Evolutionary conservation across 2,329 filamentous ascomycete species (phyloP).

Genomic region (Didymella arachidicola): DNA sequence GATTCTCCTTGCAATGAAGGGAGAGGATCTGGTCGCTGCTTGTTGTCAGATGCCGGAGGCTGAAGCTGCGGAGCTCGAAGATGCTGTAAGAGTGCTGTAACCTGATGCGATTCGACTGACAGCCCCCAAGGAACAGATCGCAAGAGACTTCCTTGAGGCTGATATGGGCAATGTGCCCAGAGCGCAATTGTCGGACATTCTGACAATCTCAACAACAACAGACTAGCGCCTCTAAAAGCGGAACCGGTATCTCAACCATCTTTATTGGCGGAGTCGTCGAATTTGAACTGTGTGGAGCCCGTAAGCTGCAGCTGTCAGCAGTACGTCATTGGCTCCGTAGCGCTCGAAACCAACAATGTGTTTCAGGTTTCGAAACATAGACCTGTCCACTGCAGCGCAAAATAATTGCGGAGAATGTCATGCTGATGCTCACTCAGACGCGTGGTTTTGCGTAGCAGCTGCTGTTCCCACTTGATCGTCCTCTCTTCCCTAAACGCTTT

Average conservation of each 20-base stretch:
- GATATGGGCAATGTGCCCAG: constrained; percentile 49
- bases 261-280: constrained; percentile 14
- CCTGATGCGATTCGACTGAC: constrained; percentile 18
- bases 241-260: background rate
- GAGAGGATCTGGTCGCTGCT: constrained; percentile 77
- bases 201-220: constrained; percentile 31
- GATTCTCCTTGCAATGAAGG: constrained; percentile 70
- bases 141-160: constrained; percentile 53
- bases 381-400: background rate
- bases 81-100: constrained; percentile 61
- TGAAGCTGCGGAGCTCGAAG: constrained; percentile 71
- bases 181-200: constrained; percentile 49
- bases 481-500: background rate
- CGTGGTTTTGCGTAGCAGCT: background rate
- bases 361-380: constrained; percentile 12
- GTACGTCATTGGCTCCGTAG: constrained; percentile 7
- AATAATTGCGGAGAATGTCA: constrained; percentile 4
- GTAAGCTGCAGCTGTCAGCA: constrained; percentile 22
- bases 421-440: constrained; percentile 15
- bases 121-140: constrained; percentile 50
- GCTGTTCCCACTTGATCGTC: background rate
- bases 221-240: constrained; percentile 17
- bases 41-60: constrained; percentile 71
- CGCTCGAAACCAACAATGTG: constrained; percentile 4
- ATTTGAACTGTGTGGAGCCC: constrained; percentile 6